Evolutionary conservation across 1,139 yeast genomes (phyloP), one percentile per base, ranked within the genome.

Genomic region (Martiniozyma asiatica): DNA sequence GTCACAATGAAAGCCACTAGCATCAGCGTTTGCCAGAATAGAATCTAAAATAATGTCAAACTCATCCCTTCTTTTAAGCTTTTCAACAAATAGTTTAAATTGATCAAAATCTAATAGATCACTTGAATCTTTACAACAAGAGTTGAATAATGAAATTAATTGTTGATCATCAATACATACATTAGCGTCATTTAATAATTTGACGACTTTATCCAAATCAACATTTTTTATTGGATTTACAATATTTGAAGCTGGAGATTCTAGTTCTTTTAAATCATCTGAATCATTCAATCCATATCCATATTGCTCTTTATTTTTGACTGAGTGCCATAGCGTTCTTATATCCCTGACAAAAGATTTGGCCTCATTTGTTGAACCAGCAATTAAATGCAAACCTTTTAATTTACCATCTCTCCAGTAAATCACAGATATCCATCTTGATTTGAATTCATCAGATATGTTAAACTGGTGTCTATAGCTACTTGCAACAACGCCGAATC

Each of bases 381-480:
- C 84, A 10, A 87, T 72, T 20, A 85, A 56, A 56, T 89, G 96
- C 31, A 89, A 52, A 5, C 66, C 61, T 42, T 68, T 69, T 25
- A 65, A 49, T 22, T 43, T 45, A n/a, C 44, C 34, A 15, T 47
- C 37, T 32, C 42, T 48, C 31, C 41, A 58, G 47, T 82, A 87
- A 10, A 82, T 70, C 20, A 89, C 68, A 0, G 94, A 76, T 1
- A 82, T 65, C 98, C 98, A 89, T 13, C 70, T 59, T 10, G 62
- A 58, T 29, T 73, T 73, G 32, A 66, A 68, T 29, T 78, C 85
- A 27, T 70, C 59, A 1, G 87, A 68, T 1, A 85, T 67, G 27
- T 77, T 76, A 39, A 81, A 67, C 50, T 82, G 94, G 46, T 87
- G 95, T 36, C 94, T 60, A 47, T 84, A 87, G 39, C 80, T 79